A percentile compares a stretch with the other conserved stretches of the same genome.
These are phyloP conservation scores for Prunus persica DNA, from an alignment of 306 rosid genomes.

Conservation along the genomic window Prunus_persica_NCBIv2 NC_034012.1:18093501-18094000, in stretches of 20 bases:
- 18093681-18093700: constrained; percentile 94
- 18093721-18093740: constrained; percentile 15
- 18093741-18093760: constrained; percentile 19
- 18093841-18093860: neutral
- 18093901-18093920: neutral
- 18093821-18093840: neutral
- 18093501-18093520: no score
- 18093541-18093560: neutral
- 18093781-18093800: constrained; percentile 12
- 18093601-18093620: no score
- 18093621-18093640: constrained; percentile 11
- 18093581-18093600: neutral
- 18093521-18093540: no score
- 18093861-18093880: neutral
- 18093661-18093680: constrained; percentile 57
- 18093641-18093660: no score
- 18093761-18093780: neutral
- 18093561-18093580: no score
- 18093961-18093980: neutral
- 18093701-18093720: constrained; percentile 43
- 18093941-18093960: neutral
- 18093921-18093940: neutral
- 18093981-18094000: neutral
- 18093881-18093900: neutral
- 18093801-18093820: neutral